These are phyloP conservation scores for Lipomyces yarrowii DNA, from an alignment of 1,139 yeast species.

Conservation along the genomic window DNA sequence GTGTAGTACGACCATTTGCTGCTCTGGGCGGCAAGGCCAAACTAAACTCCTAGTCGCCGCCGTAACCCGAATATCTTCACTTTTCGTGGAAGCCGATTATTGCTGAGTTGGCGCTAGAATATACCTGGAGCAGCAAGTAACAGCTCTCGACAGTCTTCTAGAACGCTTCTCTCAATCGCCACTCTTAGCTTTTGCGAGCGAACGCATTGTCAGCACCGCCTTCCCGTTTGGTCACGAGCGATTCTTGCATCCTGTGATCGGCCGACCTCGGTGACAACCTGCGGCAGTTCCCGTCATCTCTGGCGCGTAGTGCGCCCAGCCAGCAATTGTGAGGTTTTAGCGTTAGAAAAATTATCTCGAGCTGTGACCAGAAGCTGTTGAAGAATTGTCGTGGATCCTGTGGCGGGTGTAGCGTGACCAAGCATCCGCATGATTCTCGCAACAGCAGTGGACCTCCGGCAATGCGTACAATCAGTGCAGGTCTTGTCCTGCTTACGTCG, in stretches of 20 bases:
- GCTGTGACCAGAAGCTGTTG: background rate
- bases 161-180: background rate
- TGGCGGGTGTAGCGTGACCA: background rate
- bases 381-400: background rate
- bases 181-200: background rate
- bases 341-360: background rate
- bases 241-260: background rate
- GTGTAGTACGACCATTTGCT: background rate
- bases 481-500: conserved; percentile 14
- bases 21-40: background rate
- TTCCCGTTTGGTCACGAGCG: background rate
- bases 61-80: no score
- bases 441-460: background rate
- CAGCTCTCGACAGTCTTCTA: no score
- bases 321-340: background rate
- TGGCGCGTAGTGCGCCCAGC: background rate
- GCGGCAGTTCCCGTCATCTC: background rate
- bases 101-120: no score
- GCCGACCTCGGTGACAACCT: background rate
- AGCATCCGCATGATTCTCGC: conserved; percentile 6
- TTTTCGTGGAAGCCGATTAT: no score
- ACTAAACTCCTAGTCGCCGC: no score
- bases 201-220: background rate
- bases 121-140: no score
- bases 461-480: conserved; percentile 7